Base-by-base conservation (phyloP, 345 rosid genomes). In the Ceriops decandra region DNA sequence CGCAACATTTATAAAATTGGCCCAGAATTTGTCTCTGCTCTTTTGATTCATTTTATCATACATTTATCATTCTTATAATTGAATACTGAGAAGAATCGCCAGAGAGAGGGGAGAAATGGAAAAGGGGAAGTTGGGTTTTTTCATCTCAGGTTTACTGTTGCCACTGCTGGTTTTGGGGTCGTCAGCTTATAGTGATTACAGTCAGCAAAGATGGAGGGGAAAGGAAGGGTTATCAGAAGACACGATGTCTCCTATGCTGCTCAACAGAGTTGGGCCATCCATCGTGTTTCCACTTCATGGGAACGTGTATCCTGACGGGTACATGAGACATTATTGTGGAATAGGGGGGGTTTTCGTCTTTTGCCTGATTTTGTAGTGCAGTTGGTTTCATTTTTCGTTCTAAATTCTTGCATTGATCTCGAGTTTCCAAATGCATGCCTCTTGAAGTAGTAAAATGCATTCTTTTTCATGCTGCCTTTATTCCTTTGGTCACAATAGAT, bases 281-380 rank as follows among this genome's bases (percentile, higher is more conserved):
- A 49, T 85, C 36, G 84, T 88, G 21, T 82, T 90, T 54, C 89
- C 86, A 17, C 80, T 90, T 68, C 82, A 88, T 70, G 96, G 96
- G 15, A 88, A 90, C 69, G 93, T 90, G 51, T 90, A 86, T 83
- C 96, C 93, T 64, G 68, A 64, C 72, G 92, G 92, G 92, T 85
- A 85, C 59, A 30, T 36, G 0, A 38, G 35, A 31, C 9, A 53
- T 27, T 15, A 42, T 42, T 42, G 0, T 42, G 16, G 49, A 42
- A 42, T 42, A 11, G 13, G 49, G 16, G 16, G 47, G 17, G 49
- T 13, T 42, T 42, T 42, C 19, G 1, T 42, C 4, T 2, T 13
- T 42, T 42, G 5, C 17, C 19, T 42, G 47, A 42, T 42, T 42
- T 13, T 42, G 49, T 3, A 3, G 49, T 42, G 49, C 49, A 42